A percentile compares a stretch with the other conserved stretches of the same genome.
Conservation (phyloP, 345 rosid species). For the Salix suchowensis region DNA sequence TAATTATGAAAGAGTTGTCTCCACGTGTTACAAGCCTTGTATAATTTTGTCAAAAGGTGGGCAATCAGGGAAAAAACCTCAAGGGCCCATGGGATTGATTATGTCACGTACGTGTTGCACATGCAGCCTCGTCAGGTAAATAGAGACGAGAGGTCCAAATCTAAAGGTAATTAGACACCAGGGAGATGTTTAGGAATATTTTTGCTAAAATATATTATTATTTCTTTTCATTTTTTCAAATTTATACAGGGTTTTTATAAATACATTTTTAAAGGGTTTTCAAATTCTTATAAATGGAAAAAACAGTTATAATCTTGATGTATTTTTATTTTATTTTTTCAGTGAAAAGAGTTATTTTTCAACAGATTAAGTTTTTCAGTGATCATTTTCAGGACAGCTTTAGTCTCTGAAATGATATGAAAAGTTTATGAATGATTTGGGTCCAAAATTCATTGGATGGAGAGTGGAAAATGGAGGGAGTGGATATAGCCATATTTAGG, state of each 20-base stretch:
- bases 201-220: too few relatives aligned
- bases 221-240: too few relatives aligned
- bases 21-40: background rate
- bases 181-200: too few relatives aligned
- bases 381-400: background rate
- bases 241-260: too few relatives aligned
- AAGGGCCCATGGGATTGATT: background rate
- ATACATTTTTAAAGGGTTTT: too few relatives aligned
- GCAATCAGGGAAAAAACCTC: background rate
- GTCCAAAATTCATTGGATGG: slow-evolving; percentile 9
- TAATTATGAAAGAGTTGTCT: background rate
- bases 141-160: background rate
- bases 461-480: slow-evolving; percentile 1
- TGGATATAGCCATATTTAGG: background rate
- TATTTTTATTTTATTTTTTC: too few relatives aligned
- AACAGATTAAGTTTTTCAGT: too few relatives aligned
- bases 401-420: background rate
- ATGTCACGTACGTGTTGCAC: background rate
- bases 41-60: background rate
- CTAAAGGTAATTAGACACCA: background rate
- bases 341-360: too few relatives aligned
- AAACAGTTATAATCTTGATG: too few relatives aligned
- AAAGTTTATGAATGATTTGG: slow-evolving; percentile 14
- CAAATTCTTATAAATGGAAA: too few relatives aligned
- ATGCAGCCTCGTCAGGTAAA: background rate